Evolutionary conservation across 1,284 basidiomycete genomes (phyloP).

Genomic region (Ceratorhiza oryzae-sativae): DNA sequence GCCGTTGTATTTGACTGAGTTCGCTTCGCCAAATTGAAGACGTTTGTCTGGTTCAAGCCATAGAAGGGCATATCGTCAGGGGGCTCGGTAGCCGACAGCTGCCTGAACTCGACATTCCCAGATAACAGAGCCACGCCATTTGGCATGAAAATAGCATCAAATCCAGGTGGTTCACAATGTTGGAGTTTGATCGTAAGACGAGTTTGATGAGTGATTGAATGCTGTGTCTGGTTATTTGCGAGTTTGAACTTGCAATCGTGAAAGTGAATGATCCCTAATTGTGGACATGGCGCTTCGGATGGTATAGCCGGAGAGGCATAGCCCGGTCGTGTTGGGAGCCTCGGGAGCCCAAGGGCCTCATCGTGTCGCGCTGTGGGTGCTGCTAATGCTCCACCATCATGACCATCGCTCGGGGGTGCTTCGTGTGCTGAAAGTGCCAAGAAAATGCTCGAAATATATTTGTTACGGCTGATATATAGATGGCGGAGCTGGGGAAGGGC

Average conservation of each 20-base stretch:
- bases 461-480: neutral
- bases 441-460: neutral
- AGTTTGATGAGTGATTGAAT: neutral
- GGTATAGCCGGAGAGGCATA: too few relatives aligned
- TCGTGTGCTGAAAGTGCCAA: neutral
- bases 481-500: neutral
- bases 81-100: neutral
- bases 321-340: too few relatives aligned
- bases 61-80: neutral
- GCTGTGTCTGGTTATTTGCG: neutral
- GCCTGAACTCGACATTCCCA: neutral
- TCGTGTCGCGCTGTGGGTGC: too few relatives aligned
- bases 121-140: neutral
- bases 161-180: neutral
- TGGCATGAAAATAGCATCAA: neutral
- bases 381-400: neutral
- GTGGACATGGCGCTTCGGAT: neutral
- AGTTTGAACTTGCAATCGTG: slow-evolving; percentile 7
- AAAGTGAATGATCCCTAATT: neutral
- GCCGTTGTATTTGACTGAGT: neutral
- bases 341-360: too few relatives aligned
- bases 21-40: neutral
- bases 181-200: neutral
- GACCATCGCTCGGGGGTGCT: too few relatives aligned
- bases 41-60: neutral